phyloP scores from a whole-genome alignment of 306 rosid genomes.

The Betula pendula region DNA sequence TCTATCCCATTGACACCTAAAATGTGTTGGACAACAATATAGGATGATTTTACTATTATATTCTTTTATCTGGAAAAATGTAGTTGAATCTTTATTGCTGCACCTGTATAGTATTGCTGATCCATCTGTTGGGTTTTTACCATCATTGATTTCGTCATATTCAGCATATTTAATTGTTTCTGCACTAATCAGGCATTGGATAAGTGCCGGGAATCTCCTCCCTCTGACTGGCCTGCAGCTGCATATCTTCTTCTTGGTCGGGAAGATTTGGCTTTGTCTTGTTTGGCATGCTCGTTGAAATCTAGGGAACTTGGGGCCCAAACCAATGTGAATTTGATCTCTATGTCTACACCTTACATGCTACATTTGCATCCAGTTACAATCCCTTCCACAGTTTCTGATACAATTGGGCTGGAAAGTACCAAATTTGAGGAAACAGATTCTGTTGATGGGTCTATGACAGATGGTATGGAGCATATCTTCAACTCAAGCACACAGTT shows the following conservation, averaged over 20 bases:
- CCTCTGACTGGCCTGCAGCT: conserved; percentile 92
- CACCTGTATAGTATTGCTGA: background rate
- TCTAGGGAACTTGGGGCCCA: conserved; percentile 77
- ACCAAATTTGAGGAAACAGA: conserved; percentile 89
- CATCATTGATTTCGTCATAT: conserved; percentile 17
- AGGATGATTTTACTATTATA: background rate
- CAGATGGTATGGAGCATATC: conserved; percentile 98
- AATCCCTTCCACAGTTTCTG: conserved; percentile 86
- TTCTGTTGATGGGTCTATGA: conserved; percentile 83
- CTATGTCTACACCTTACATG: conserved; percentile 96
- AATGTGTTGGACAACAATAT: background rate
- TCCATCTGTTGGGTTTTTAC: background rate
- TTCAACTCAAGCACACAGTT: conserved; percentile 96
- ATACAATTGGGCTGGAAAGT: conserved; percentile 78
- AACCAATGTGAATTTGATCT: conserved; percentile 81
- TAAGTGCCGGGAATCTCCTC: conserved; percentile 96
- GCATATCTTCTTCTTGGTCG: conserved; percentile 96
- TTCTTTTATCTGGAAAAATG: background rate
- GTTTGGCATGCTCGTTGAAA: conserved; percentile 65
- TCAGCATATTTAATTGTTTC: conserved; percentile 26
- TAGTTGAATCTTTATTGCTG: background rate
- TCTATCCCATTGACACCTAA: background rate
- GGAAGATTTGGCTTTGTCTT: conserved; percentile 97
- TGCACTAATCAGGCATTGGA: conserved; percentile 76
- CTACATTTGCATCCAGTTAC: conserved; percentile 93